Evolutionary conservation across 345 rosid species (phyloP), one percentile per base, ranked within the genome.

Genomic region (Melaleuca alternifolia): DNA sequence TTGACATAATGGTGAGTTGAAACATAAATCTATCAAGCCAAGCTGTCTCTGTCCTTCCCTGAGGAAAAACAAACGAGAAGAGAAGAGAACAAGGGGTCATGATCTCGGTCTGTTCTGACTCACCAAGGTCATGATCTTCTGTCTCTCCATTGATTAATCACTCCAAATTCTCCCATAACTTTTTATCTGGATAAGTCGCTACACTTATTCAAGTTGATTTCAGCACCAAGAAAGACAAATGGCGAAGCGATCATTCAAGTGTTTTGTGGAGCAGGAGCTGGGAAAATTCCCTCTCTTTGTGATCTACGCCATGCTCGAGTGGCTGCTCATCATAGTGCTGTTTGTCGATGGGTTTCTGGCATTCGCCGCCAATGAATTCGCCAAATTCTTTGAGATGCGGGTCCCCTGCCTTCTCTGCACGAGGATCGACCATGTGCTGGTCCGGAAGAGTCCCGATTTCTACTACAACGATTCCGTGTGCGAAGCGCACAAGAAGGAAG

Each of bases 391-490:
- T 26, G 99, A 95, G 51, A 90, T 97, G 92, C 89, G 87, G 86
- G 88, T 91, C 81, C 99, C 99, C 30, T 97, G 99, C 90, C 92
- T 97, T 89, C 90, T 95, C 50, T 97, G 99, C 88, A 96, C 98
- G 5, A 91, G 98, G 91, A 90, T 96, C 37, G 98, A 97, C 88
- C 98, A 92, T 37, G 89, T 92, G 86, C 88, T 96, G 21, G 91
- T 91, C 48, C 91, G 76, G 3, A 90, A 92, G 85, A 86, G 89
- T 50, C 88, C 93, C 15, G 90, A 88, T 88, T 95, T 92, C 85
- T 95, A 95, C 90, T 96, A 93, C 95, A 97, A 97, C 51, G 94
- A 94, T 6, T 93, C 98, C 44, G 86, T 97, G 23, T 97, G 99
- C 41, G 94, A 93, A 7, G 37, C 88, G 82, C 99, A 97, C 91